Conservation (phyloP, 805 yeast genomes). For the Starmerella ratchasimensis region DNA sequence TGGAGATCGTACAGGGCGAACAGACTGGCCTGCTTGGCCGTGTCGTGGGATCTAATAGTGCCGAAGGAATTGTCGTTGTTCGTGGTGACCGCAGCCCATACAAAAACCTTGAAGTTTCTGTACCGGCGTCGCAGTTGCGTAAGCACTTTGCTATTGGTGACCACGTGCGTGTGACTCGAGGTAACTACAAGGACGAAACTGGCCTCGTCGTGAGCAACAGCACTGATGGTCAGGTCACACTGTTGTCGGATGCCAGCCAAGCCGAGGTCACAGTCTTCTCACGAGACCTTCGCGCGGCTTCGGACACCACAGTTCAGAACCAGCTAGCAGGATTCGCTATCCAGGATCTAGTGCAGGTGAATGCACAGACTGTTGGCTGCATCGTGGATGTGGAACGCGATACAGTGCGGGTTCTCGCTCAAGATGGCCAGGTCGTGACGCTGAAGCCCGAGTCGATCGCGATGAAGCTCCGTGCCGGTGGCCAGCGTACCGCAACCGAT, state of each 20-base stretch:
- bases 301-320: constrained; percentile 70
- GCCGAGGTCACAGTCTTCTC: constrained; percentile 88
- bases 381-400: constrained; percentile 83
- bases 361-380: constrained; percentile 77
- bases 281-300: constrained; percentile 75
- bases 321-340: constrained; percentile 67
- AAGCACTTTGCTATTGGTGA: constrained; percentile 85
- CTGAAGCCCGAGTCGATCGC: constrained; percentile 74
- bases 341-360: constrained; percentile 79
- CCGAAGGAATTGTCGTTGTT: constrained; percentile 44
- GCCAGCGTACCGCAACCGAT: constrained; percentile 77
- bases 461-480: constrained; percentile 42
- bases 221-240: constrained; percentile 63
- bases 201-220: constrained; percentile 81
- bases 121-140: constrained; percentile 68
- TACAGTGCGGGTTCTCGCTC: constrained; percentile 61
- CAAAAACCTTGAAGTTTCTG: constrained; percentile 51
- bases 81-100: constrained; percentile 36
- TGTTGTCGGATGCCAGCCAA: constrained; percentile 77
- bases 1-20: constrained; percentile 84
- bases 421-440: constrained; percentile 62
- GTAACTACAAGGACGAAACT: constrained; percentile 84
- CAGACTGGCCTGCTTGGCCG: constrained; percentile 78
- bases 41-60: constrained; percentile 7
- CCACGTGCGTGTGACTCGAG: constrained; percentile 83